phyloP scores from a whole-genome alignment of 768 basidiomycete species.

The Phanerochaete sordida region DNA sequence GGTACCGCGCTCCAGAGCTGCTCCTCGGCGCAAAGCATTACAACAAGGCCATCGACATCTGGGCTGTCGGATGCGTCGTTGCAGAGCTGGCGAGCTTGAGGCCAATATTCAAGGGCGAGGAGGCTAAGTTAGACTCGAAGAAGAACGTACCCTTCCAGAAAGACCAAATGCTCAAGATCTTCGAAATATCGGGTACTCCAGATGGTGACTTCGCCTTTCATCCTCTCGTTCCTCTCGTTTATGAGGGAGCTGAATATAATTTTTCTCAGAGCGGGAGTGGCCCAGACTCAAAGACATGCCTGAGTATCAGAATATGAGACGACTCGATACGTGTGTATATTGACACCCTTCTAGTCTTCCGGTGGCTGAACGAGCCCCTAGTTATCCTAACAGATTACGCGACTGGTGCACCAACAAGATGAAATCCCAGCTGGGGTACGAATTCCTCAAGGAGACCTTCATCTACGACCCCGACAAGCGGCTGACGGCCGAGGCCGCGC shows the following conservation, averaged over 20 bases:
- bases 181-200: conserved; percentile 90
- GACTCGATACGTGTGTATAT: conserved; percentile 62
- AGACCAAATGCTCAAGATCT: conserved; percentile 94
- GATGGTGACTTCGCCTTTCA: conserved; percentile 51
- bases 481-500: conserved; percentile 76
- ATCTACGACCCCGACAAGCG: conserved; percentile 87
- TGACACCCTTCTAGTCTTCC: no score
- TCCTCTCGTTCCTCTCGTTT: neutral
- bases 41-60: conserved; percentile 93
- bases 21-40: conserved; percentile 97
- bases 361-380: conserved; percentile 23
- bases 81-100: conserved; percentile 91
- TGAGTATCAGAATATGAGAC: conserved; percentile 80
- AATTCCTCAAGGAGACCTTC: conserved; percentile 84
- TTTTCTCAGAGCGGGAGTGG: conserved; percentile 77
- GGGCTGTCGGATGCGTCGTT: conserved; percentile 98
- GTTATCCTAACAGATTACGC: conserved; percentile 56
- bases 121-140: conserved; percentile 95
- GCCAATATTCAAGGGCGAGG: conserved; percentile 99
- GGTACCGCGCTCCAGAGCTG: conserved; percentile 98
- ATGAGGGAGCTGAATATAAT: neutral
- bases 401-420: conserved; percentile 76
- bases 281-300: conserved; percentile 81
- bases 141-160: conserved; percentile 97
- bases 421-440: conserved; percentile 61